Conservation (phyloP, 1,284 basidiomycete species). For the Coniferiporia weirii region DNA sequence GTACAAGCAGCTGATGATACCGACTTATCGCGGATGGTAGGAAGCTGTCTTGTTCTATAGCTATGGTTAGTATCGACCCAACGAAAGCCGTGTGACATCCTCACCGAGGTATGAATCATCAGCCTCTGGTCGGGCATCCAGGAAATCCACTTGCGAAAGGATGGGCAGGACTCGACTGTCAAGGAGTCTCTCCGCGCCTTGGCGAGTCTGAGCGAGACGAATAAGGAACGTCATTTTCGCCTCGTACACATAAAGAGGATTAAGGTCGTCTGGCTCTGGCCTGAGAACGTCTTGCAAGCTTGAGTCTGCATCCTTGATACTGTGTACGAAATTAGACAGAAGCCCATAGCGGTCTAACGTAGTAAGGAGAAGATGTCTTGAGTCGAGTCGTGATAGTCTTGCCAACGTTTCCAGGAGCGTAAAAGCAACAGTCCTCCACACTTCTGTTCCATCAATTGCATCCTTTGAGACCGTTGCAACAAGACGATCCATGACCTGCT, state of each 20-base stretch:
- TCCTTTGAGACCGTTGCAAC: constrained; percentile 80
- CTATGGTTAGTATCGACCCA: background rate
- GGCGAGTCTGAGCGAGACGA: constrained; percentile 75
- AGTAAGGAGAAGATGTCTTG: constrained; percentile 50
- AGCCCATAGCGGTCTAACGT: constrained; percentile 75
- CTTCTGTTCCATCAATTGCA: constrained; percentile 90
- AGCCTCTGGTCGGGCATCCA: constrained; percentile 77
- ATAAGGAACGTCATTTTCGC: constrained; percentile 88
- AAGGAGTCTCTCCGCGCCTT: constrained; percentile 82
- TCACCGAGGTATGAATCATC: constrained; percentile 79
- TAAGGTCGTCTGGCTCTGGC: constrained; percentile 88
- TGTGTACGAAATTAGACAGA: constrained; percentile 77
- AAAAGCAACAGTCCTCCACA: constrained; percentile 95
- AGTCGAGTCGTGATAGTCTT: constrained; percentile 60
- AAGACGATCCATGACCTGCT: constrained; percentile 66
- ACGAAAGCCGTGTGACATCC: constrained; percentile 23
- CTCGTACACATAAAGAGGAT: constrained; percentile 93
- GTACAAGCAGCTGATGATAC: constrained; percentile 85
- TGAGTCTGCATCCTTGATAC: constrained; percentile 79
- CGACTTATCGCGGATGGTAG: constrained; percentile 83
- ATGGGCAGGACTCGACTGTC: constrained; percentile 76
- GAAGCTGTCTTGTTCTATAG: constrained; percentile 76
- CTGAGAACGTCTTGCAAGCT: constrained; percentile 78
- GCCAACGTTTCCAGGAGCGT: constrained; percentile 78
- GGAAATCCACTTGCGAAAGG: constrained; percentile 83